These are phyloP conservation scores for Psophocarpus tetragonolobus DNA, from an alignment of 306 rosid species.

Conservation along the genomic window DNA sequence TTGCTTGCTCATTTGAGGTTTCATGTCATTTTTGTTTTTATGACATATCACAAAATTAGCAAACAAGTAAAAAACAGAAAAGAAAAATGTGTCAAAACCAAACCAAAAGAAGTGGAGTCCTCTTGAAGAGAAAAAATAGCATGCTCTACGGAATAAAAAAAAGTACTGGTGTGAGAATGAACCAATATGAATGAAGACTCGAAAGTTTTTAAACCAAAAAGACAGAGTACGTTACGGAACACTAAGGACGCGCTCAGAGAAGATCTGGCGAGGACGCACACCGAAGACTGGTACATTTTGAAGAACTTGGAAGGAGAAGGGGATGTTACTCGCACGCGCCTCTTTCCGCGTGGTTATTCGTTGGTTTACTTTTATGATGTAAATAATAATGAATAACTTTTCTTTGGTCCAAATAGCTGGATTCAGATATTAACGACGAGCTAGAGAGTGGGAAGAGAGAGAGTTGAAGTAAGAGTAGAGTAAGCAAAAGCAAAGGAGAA, in stretches of 20 bases:
- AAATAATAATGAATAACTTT: slow-evolving; percentile 10
- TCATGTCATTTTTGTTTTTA: background rate
- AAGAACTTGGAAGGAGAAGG: background rate
- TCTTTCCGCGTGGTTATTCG: background rate
- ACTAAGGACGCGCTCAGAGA: background rate
- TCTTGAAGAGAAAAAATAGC: background rate
- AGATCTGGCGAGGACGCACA: background rate
- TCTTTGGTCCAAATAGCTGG: slow-evolving; percentile 39
- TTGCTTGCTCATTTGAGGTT: background rate
- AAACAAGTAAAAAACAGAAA: background rate
- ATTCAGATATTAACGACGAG: slow-evolving; percentile 40
- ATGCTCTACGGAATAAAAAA: background rate
- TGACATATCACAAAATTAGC: background rate
- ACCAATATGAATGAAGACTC: slow-evolving; percentile 29
- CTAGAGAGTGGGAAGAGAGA: background rate
- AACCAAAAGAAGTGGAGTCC: slow-evolving; percentile 5
- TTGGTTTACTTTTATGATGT: background rate
- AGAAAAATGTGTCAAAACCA: slow-evolving; percentile 14
- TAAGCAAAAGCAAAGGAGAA: slow-evolving; percentile 26
- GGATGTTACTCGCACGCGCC: background rate
- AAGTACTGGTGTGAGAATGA: slow-evolving; percentile 27
- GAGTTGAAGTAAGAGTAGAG: slow-evolving; percentile 21
- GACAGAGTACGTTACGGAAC: background rate
- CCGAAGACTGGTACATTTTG: background rate
- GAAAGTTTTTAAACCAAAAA: slow-evolving; percentile 8